Percentiles rank a stretch among this genome's conserved stretches.
phyloP scores from a whole-genome alignment of 2,329 filamentous ascomycete genomes.

The Nemania sp. region DNA sequence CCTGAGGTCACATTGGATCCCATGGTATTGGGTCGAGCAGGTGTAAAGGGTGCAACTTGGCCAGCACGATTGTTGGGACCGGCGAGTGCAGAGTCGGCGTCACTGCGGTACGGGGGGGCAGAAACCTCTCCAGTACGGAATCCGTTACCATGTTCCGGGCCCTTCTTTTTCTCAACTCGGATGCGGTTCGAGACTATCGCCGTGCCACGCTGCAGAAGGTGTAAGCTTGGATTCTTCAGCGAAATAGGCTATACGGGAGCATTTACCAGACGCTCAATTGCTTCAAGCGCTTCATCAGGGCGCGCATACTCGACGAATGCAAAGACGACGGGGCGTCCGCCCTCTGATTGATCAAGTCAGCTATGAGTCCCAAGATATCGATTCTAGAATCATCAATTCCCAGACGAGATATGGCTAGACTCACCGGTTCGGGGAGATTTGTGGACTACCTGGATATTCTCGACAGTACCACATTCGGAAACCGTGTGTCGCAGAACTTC shows the following conservation, averaged over 20 bases:
- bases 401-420: neutral
- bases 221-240: constrained; percentile 16
- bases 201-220: constrained; percentile 38
- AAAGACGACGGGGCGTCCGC: constrained; percentile 33
- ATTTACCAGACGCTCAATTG: constrained; percentile 44
- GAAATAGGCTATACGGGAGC: neutral
- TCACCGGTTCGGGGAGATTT: constrained; percentile 24
- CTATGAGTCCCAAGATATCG: neutral
- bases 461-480: constrained; percentile 34
- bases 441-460: constrained; percentile 38
- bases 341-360: constrained; percentile 21
- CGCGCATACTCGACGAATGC: constrained; percentile 47
- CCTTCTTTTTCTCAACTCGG: constrained; percentile 45
- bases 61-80: neutral
- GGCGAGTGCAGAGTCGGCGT: constrained; percentile 4
- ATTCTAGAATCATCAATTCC: no score
- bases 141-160: constrained; percentile 12
- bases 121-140: constrained; percentile 13
- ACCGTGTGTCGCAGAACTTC: constrained; percentile 32
- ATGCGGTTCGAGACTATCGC: constrained; percentile 40
- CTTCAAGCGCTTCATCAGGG: constrained; percentile 43
- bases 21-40: constrained; percentile 11
- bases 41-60: constrained; percentile 11
- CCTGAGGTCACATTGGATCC: constrained; percentile 3
- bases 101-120: constrained; percentile 2